Evolutionary conservation across 768 basidiomycete genomes (phyloP).

Genomic region (Lanmaoa pseudosensibilis): DNA sequence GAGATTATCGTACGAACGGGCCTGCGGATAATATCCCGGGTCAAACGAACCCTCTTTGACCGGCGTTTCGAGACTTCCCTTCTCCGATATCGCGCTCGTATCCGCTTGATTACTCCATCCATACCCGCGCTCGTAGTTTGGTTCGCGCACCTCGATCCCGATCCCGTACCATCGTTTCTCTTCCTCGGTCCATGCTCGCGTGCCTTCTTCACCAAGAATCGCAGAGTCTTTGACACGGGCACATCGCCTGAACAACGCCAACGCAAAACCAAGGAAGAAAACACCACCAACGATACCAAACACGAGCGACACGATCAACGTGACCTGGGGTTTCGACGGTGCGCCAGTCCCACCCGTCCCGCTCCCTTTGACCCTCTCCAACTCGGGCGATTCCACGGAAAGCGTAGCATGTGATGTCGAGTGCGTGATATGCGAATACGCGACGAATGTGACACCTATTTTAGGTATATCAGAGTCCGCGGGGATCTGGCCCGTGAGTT

Average conservation of each 20-base stretch:
- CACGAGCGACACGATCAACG: conserved; percentile 59
- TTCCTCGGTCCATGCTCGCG: conserved; percentile 56
- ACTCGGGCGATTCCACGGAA: conserved; percentile 45
- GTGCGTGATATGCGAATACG: conserved; percentile 63
- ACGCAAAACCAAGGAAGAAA: conserved; percentile 49
- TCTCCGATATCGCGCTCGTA: conserved; percentile 29
- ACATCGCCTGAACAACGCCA: conserved; percentile 57
- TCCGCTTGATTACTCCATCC: conserved; percentile 34
- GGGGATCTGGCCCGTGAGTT: conserved; percentile 61
- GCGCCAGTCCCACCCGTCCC: conserved; percentile 39
- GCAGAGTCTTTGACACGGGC: conserved; percentile 61
- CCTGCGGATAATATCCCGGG: conserved; percentile 18
- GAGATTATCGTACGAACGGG: conserved; percentile 24
- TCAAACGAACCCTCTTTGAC: conserved; percentile 18
- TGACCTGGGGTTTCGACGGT: conserved; percentile 47
- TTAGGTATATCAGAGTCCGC: conserved; percentile 40
- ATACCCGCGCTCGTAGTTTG: conserved; percentile 25
- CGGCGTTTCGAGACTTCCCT: conserved; percentile 33
- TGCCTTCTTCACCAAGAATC: conserved; percentile 57
- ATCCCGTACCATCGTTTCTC: conserved; percentile 73
- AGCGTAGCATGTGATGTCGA: conserved; percentile 70
- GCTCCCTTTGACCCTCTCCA: conserved; percentile 37
- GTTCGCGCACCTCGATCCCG: conserved; percentile 28
- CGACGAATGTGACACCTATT: conserved; percentile 60
- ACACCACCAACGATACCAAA: conserved; percentile 65